phyloP scores from a whole-genome alignment of 75 land plant genomes.

The Pseudotsuga menziesii region DNA sequence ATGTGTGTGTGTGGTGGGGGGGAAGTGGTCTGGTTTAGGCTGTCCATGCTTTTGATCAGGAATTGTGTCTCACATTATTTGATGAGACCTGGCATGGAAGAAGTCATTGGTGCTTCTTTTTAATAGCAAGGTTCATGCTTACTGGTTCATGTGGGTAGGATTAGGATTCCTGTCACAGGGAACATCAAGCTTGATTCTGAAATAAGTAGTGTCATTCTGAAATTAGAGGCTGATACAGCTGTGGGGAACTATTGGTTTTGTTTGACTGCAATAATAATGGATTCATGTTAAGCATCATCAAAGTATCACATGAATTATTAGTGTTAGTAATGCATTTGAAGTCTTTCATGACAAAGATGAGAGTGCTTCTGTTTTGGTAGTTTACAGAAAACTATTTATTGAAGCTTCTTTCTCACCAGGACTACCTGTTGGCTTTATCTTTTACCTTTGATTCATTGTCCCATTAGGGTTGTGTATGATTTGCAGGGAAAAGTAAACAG shows the following conservation, averaged over 20 bases:
- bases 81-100: background rate
- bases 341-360: no score
- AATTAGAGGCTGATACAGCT: no score
- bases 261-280: background rate
- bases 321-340: background rate
- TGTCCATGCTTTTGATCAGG: background rate
- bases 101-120: background rate
- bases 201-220: background rate
- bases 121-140: background rate
- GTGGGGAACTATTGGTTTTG: background rate
- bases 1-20: constrained; percentile 3
- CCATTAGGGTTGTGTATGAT: background rate
- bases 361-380: no score
- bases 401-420: background rate
- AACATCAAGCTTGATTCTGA: background rate
- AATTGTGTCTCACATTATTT: background rate
- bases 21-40: background rate
- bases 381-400: no score
- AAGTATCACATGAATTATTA: background rate
- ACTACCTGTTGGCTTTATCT: background rate
- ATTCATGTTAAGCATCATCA: background rate
- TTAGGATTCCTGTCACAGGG: background rate
- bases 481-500: background rate
- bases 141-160: background rate
- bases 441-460: no score